Base-by-base conservation (phyloP, 352 stramenopile species). In the Phytopythium delawarense region DNA sequence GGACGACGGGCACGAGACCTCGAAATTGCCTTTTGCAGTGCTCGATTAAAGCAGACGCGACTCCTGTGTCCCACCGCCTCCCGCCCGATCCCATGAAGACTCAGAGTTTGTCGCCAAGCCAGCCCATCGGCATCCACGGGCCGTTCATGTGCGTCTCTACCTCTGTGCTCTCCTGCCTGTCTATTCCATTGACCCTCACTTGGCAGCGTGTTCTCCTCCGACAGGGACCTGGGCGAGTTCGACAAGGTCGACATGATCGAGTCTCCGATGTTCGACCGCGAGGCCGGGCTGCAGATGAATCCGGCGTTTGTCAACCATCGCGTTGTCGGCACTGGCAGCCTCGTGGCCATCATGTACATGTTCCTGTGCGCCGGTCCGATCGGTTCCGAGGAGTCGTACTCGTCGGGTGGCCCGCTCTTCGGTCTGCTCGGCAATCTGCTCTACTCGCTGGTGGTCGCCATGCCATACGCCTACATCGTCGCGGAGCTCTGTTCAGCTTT, bases 401-500 rank as follows among this genome's bases (percentile, higher is more conserved):
- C 70, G 1, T 59, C 75, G 0, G 63, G 61, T 9, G 72, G 75
- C 18, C 72, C 72, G 13, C 80, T 93, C 28, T 59, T 91, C 60
- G 79, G 91, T 13, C 71, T 98, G 20, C 52, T 96, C 0, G 86
- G 86, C 8, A 88, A 96, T 59, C 13, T 91, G 9, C n/a, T 98
- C 12, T 83, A 97, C 49, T 86, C 90, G 2, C 69, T 98, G 2
- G 55, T 98, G 11, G 97, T 93, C 78, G 85, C 75, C 2, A 61
- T 97, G 21, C 91, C 91, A 11, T 94, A 97, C 67, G 88, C 88
- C 6, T 78, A 95, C 48, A 90, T 98, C 28, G 97, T 96, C 7
- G 89, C 92, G 15, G 91, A 98, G 72, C 74, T 98, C 16, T 92
- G 87, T 11, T 87, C 85, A 0, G 76, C 91, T 2, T 97, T 97